Evolutionary conservation across 495 filamentous ascomycete species (phyloP).

Genomic region (Rhypophila decipiens): DNA sequence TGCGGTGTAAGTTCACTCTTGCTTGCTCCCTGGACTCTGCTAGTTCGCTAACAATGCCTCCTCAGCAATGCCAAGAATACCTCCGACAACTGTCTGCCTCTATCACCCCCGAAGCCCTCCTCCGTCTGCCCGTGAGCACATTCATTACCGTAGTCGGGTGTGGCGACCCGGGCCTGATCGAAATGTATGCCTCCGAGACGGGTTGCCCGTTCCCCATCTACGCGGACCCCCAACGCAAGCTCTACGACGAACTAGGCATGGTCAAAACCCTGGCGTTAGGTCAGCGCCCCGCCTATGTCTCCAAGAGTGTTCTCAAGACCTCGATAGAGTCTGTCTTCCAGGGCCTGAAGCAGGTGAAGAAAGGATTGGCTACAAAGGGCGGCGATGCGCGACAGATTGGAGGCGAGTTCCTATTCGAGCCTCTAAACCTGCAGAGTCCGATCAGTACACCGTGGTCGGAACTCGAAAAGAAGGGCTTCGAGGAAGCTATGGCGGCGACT

Average conservation of each 20-base stretch:
- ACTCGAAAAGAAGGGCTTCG: constrained; percentile 12
- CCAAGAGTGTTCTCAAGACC: constrained; percentile 37
- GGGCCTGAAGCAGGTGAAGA: constrained; percentile 45
- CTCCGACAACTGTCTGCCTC: constrained; percentile 54
- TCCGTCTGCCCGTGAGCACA: constrained; percentile 50
- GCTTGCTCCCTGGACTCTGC: constrained; percentile 2
- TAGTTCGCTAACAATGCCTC: not conserved
- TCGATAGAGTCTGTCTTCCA: constrained; percentile 49
- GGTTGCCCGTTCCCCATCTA: constrained; percentile 73
- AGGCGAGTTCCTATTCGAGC: constrained; percentile 78
- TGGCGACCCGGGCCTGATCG: constrained; percentile 67
- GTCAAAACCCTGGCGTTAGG: constrained; percentile 55
- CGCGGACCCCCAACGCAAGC: constrained; percentile 61
- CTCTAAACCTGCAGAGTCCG: constrained; percentile 25
- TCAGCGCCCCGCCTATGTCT: constrained; percentile 59
- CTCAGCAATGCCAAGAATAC: constrained; percentile 68
- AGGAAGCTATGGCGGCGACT: not conserved
- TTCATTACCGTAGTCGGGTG: constrained; percentile 71
- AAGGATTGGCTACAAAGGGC: constrained; percentile 52
- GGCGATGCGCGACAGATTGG: constrained; percentile 69
- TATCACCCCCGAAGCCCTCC: constrained; percentile 52
- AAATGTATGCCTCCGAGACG: constrained; percentile 57
- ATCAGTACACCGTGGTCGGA: constrained; percentile 26
- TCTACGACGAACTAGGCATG: constrained; percentile 74
- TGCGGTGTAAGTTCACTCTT: constrained; percentile 60